Evolutionary conservation across 1,139 yeast species (phyloP).

Genomic region (Yamadazyma atlantica): DNA sequence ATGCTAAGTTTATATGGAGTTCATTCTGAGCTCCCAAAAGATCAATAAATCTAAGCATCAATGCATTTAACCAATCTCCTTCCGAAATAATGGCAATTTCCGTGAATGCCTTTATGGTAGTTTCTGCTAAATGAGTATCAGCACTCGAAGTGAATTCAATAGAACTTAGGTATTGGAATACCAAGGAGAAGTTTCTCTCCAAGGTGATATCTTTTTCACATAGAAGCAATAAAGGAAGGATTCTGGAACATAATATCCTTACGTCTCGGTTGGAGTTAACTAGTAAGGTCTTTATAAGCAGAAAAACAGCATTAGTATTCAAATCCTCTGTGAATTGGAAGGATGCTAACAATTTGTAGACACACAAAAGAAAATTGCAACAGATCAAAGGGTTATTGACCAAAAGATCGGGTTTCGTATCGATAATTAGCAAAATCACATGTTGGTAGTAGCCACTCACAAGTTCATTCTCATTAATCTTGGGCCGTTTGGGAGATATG

Average conservation of each 20-base stretch:
- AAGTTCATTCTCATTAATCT: constrained; percentile 14
- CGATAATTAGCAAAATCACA: constrained; percentile 8
- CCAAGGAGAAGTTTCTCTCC: constrained; percentile 29
- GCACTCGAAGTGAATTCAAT: constrained; percentile 30
- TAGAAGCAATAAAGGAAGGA: constrained; percentile 46
- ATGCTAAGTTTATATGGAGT: constrained; percentile 64
- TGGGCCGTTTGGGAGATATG: constrained; percentile 23
- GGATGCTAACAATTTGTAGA: constrained; percentile 49
- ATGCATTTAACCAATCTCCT: constrained; percentile 63
- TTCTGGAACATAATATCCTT: constrained; percentile 47
- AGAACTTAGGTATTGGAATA: constrained; percentile 34
- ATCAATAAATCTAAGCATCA: constrained; percentile 58
- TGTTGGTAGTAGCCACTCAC: constrained; percentile 25
- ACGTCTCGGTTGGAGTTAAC: constrained; percentile 48
- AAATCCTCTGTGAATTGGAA: constrained; percentile 40
- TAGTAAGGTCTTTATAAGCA: constrained; percentile 21
- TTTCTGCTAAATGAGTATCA: constrained; percentile 53
- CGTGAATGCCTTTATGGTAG: constrained; percentile 60
- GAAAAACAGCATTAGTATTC: constrained; percentile 19
- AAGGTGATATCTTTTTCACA: constrained; percentile 34
- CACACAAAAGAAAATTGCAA: constrained; percentile 43
- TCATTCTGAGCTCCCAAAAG: constrained; percentile 59
- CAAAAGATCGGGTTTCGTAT: neutral
- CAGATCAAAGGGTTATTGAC: constrained; percentile 24
- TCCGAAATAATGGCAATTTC: constrained; percentile 57